These are phyloP conservation scores for Apophysomyces trapeziformis DNA, from an alignment of 371 early-diverging fungal genomes.

Conservation along the genomic window DNA sequence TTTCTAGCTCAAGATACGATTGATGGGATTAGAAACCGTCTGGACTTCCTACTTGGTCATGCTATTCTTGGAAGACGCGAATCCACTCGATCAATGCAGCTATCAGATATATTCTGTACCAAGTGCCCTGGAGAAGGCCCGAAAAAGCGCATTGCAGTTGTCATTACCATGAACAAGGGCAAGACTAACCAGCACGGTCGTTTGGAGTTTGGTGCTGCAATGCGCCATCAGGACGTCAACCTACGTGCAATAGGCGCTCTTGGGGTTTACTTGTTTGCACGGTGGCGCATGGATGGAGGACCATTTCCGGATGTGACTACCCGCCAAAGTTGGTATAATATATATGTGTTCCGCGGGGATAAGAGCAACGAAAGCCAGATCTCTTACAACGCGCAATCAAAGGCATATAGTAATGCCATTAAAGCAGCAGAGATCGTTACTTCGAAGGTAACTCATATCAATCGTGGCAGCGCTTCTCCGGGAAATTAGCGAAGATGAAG, in stretches of 20 bases:
- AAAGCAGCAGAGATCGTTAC: not conserved
- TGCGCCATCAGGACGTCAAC: not conserved
- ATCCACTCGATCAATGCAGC: not conserved
- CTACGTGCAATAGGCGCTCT: not conserved
- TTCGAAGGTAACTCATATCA: not conserved
- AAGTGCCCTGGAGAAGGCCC: not conserved
- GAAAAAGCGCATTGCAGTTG: constrained; percentile 1
- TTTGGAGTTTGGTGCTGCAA: constrained; percentile 4
- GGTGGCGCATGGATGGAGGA: not conserved
- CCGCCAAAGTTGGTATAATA: not conserved
- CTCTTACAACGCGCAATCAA: not conserved
- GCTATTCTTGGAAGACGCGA: not conserved
- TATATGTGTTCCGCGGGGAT: not conserved
- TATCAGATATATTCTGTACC: not conserved
- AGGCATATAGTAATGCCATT: not conserved
- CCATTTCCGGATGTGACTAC: not conserved
- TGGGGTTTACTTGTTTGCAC: not conserved
- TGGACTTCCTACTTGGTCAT: not conserved
- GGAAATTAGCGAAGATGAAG: not conserved
- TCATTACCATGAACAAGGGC: not conserved
- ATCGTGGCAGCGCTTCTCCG: not conserved
- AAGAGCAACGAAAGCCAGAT: not conserved
- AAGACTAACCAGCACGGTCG: constrained; percentile 9
- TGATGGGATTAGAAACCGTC: not conserved
- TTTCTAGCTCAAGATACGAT: not conserved